Conservation (phyloP, 257 asterid genomes). For the Solanum arcanum region DNA sequence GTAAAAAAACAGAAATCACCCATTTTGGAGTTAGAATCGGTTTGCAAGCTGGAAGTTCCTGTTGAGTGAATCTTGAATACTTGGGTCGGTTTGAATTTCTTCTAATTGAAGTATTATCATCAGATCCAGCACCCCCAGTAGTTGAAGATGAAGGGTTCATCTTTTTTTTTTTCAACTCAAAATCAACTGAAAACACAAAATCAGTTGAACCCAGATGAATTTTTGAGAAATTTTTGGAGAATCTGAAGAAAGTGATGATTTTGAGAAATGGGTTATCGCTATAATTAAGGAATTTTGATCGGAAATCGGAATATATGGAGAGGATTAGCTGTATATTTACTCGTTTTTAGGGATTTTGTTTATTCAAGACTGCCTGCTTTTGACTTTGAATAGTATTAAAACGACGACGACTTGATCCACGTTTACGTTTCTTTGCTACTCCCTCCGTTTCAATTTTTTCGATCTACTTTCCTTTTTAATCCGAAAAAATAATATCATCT, state of each 20-base stretch:
- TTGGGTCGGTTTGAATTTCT: conserved; percentile 86
- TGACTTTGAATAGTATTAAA: neutral
- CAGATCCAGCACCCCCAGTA: conserved; percentile 46
- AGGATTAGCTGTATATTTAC: neutral
- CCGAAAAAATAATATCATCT: no score
- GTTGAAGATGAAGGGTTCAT: conserved; percentile 34
- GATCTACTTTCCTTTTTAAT: neutral
- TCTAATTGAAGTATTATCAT: conserved; percentile 48
- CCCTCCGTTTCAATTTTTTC: neutral
- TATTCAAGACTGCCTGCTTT: neutral
- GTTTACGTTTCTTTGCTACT: neutral
- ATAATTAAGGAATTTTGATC: neutral
- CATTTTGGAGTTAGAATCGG: conserved; percentile 96
- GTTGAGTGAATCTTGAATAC: conserved; percentile 97
- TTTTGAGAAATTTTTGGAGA: neutral
- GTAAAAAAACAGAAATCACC: conserved; percentile 83
- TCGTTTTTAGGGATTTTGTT: neutral
- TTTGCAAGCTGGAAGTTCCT: conserved; percentile 97
- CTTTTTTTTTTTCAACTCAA: neutral
- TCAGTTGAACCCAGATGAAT: neutral
- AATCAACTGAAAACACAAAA: neutral
- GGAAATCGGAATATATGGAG: neutral
- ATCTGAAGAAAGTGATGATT: no score
- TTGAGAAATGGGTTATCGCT: neutral
- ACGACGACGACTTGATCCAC: neutral